Evolutionary conservation across 768 basidiomycete species (phyloP).

Genomic region (Panaeolus cyanescens): DNA sequence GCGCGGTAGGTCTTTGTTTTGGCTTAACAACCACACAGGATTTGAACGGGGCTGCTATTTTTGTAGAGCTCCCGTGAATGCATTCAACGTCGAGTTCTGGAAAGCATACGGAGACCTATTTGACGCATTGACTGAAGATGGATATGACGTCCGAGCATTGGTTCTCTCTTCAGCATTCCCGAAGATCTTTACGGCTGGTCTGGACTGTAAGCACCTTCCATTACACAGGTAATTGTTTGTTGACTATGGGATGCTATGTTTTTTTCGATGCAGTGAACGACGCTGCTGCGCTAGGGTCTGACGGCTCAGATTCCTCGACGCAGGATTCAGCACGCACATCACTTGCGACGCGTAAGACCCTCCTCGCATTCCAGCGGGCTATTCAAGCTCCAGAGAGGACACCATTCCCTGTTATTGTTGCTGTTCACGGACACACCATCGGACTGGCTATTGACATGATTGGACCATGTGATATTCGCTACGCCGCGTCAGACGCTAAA

Average conservation of each 20-base stretch:
- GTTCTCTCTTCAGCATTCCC: constrained; percentile 73
- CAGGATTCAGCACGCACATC: constrained; percentile 57
- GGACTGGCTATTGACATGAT: constrained; percentile 83
- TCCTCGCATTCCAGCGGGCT: constrained; percentile 66
- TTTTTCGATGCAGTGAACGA: constrained; percentile 27
- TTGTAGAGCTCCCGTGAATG: constrained; percentile 64
- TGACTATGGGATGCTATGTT: not conserved
- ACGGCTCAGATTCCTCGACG: constrained; percentile 18
- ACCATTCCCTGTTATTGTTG: constrained; percentile 81
- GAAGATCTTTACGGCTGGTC: constrained; percentile 80
- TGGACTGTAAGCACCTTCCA: constrained; percentile 59
- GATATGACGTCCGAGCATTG: constrained; percentile 60
- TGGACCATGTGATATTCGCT: constrained; percentile 76
- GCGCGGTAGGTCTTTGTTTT: constrained; percentile 34
- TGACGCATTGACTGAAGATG: constrained; percentile 50
- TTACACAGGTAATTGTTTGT: not conserved
- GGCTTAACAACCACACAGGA: no score
- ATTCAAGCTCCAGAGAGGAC: constrained; percentile 70
- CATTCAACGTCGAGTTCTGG: constrained; percentile 72
- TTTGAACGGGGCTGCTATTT: not conserved
- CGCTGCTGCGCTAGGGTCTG: constrained; percentile 23
- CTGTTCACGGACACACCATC: constrained; percentile 72
- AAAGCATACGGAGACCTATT: constrained; percentile 65
- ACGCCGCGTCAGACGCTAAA: constrained; percentile 57
- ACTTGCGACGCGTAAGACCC: constrained; percentile 44